Base-by-base conservation (phyloP, 202 grass and related monocot species). In the Cymbopogon flexuosus region DNA sequence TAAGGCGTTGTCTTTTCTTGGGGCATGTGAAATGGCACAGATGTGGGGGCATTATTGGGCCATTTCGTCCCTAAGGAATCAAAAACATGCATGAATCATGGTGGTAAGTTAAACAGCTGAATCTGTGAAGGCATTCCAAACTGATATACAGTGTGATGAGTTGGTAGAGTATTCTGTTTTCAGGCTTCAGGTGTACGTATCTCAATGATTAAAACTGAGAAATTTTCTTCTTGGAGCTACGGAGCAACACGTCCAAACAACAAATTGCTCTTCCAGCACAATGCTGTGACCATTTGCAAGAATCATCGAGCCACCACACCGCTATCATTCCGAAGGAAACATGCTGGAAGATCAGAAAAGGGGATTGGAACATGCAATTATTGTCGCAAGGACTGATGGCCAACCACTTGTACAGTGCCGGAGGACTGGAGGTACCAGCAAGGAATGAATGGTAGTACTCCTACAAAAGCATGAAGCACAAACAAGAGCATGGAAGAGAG, bases 1-100 rank as follows among this genome's bases (percentile, higher is more conserved):
- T 86, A 58, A 18, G 83, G 31, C 23, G 27, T 73, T 74, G 87
- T 86, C 87, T 86, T 89, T 81, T 82, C 79, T 79, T 75, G 88
- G 61, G 15, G 87, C 83, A 89, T 70, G 75, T 70, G 88, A 12
- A 70, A 47, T 35, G 41, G 34, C 77, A 27, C 45, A 60, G 29
- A 4, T 33, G 73, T 73, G 78, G 87, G 83, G 78, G 22, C 61
- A 83, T 83, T 75, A 23, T 57, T 69, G 51, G 61, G 63, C 52
- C 57, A 52, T 7, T 51, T 24, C 67, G n/a, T 78, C 51, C 1
- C 58, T 77, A 29, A 40, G 6, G 14, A 65, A 33, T 27, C 43
- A 72, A 77, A 70, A 27, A 2, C 36, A 43, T 42, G 42, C 29
- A 36, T 4, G 43, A 11, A 1, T 13, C 10, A 45, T 8, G n/a